Base-by-base conservation (phyloP, 192 early-diverging fungal genomes). In the Allomyces macrogynus region DNA sequence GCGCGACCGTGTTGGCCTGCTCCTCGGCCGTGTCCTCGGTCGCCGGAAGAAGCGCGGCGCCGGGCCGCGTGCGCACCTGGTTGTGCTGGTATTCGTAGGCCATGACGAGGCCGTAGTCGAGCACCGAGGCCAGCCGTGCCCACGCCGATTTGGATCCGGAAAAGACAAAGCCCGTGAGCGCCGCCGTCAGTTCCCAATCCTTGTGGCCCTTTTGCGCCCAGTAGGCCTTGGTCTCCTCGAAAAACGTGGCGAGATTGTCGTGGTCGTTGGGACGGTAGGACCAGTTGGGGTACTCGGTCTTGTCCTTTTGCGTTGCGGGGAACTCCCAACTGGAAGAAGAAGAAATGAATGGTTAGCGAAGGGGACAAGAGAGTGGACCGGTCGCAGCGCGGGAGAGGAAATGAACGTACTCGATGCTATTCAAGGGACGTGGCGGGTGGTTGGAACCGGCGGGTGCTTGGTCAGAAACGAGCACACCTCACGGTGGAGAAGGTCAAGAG, bases 121-220 rank as follows among this genome's bases (percentile, higher is more conserved):
- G 49, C 49, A n/a, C 49, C 16, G 16, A 14, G 0, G 16, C 49
- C 2, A 57, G 16, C 16, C 16, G 16, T 5, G 12, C 49, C 49
- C 49, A 57, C 7, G 32, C 32, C 4, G 32, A 40, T 3, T 14
- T 14, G 12, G 16, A 14, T 3, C 16, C 16, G 49, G 49, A 14
- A 57, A 57, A 57, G 16, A 57, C 16, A 10, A 20, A 57, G 3
- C 16, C 24, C 3, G 64, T 44, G 16, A 25, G 14, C 7, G 64
- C 64, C 25, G 32, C 25, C 18, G 64, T 65, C 24, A 65, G 44
- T 25, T 40, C 24, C 64, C 25, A 25, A 20, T 65, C 43, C 60
- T 14, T 18, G 24, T 40, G 24, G 25, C 32, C 32, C 24, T 18
- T 22, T 1, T 7, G 18, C 18, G 24, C 32, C 24, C 24, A 65